Percentiles rank a stretch among this genome's conserved stretches.
Conservation (phyloP, 2,329 filamentous ascomycete species). For the Tolypocladium guangdongense region DNA sequence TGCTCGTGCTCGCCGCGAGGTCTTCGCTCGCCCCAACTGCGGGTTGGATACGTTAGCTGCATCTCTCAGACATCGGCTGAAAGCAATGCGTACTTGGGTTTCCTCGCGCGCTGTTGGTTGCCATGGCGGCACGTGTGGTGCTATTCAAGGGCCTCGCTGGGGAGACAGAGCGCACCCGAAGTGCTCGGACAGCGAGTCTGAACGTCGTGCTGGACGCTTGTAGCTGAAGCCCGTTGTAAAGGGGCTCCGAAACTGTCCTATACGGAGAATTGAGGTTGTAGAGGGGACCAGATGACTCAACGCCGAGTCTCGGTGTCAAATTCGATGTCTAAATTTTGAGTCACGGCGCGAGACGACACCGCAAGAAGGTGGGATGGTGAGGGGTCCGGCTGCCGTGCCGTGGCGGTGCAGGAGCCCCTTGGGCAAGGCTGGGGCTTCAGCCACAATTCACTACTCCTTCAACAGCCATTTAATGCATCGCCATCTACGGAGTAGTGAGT, state of each 20-base stretch:
- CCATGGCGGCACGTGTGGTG: constrained; percentile 41
- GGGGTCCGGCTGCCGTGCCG: constrained; percentile 5
- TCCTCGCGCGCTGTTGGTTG: constrained; percentile 43
- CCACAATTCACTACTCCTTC: constrained; percentile 2
- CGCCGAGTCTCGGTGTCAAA: neutral
- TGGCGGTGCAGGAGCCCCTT: constrained; percentile 8
- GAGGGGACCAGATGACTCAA: constrained; percentile 1
- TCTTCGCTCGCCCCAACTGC: constrained; percentile 33
- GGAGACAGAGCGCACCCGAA: constrained; percentile 46
- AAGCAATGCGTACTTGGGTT: constrained; percentile 20
- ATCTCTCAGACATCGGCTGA: neutral
- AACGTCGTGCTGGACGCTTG: constrained; percentile 31
- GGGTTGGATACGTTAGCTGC: constrained; percentile 11
- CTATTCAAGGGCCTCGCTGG: constrained; percentile 29
- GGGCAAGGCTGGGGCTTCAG: constrained; percentile 2
- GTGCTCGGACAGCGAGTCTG: constrained; percentile 41
- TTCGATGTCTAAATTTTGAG: constrained; percentile 8
- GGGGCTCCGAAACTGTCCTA: constrained; percentile 20
- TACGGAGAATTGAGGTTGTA: constrained; percentile 2
- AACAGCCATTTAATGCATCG: constrained; percentile 2
- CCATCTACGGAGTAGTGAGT: neutral
- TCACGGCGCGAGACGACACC: constrained; percentile 5
- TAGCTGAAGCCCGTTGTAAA: constrained; percentile 23
- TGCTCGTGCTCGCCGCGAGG: constrained; percentile 22
- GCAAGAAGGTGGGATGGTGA: constrained; percentile 8